Percentiles rank a stretch among this genome's conserved stretches.
phyloP scores from a whole-genome alignment of 1,139 yeast genomes.

The Debaryomyces sp. region DNA sequence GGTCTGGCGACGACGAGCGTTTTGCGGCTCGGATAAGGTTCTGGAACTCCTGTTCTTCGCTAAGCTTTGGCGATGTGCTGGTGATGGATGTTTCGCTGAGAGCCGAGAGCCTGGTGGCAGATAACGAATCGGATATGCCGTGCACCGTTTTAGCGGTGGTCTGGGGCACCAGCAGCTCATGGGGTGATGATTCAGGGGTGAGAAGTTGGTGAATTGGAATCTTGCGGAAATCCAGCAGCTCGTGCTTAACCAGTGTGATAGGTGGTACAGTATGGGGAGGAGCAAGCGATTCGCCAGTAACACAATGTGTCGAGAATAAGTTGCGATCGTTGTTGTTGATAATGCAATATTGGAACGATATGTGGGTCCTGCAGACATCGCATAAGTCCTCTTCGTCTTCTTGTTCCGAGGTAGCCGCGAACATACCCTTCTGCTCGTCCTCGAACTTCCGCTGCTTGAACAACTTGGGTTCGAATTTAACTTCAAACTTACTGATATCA shows the following conservation, averaged over 20 bases:
- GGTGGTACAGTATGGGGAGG: background rate
- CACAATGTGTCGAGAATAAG: slow-evolving; percentile 14
- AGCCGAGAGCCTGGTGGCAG: slow-evolving; percentile 9
- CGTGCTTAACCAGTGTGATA: slow-evolving; percentile 2
- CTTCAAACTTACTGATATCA: slow-evolving; percentile 13
- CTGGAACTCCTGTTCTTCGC: slow-evolving; percentile 23
- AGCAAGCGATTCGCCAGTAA: background rate
- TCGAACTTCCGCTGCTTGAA: slow-evolving; percentile 18
- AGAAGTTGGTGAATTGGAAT: slow-evolving; percentile 25
- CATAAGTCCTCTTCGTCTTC: slow-evolving; percentile 44
- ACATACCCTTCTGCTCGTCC: slow-evolving; percentile 21
- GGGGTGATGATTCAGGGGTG: slow-evolving; percentile 43
- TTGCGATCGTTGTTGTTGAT: slow-evolving; percentile 31
- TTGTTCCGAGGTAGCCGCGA: slow-evolving; percentile 18
- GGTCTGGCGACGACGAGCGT: slow-evolving; percentile 9
- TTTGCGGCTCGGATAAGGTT: slow-evolving; percentile 19
- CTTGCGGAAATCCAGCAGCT: background rate
- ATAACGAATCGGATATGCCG: slow-evolving; percentile 6
- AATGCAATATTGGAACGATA: slow-evolving; percentile 41
- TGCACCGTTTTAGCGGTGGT: background rate
- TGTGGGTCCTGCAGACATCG: slow-evolving; percentile 42
- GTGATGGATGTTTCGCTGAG: slow-evolving; percentile 2
- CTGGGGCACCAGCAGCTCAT: slow-evolving; percentile 14
- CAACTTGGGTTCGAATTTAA: slow-evolving; percentile 18
- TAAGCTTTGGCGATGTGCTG: background rate